A percentile compares a stretch with the other conserved stretches of the same genome.
Conservation (phyloP, 2,329 filamentous ascomycete genomes). For the Trichoderma citrinoviride region DNA sequence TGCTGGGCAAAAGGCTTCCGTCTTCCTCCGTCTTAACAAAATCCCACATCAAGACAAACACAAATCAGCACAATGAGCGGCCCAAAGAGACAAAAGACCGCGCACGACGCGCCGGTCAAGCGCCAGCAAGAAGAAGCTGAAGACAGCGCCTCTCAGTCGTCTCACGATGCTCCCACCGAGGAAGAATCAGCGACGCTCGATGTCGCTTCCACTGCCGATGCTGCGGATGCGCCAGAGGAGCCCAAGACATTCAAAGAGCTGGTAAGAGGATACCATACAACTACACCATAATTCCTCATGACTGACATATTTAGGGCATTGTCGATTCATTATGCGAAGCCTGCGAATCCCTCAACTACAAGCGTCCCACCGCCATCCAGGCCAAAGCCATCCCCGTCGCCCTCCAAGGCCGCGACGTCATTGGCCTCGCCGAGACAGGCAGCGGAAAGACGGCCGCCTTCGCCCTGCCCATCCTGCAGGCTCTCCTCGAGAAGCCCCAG, state of each 20-base stretch:
- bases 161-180: conserved; percentile 29
- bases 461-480: conserved; percentile 86
- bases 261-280: conserved; percentile 35
- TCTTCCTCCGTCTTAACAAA: conserved; percentile 10
- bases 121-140: neutral
- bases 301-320: conserved; percentile 56
- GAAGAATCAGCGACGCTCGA: conserved; percentile 39
- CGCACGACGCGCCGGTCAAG: conserved; percentile 31
- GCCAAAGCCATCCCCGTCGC: conserved; percentile 78
- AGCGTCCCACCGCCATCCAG: conserved; percentile 84
- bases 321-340: conserved; percentile 87
- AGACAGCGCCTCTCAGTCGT: conserved; percentile 17
- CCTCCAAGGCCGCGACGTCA: conserved; percentile 77
- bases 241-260: conserved; percentile 66
- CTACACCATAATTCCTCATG: conserved; percentile 8
- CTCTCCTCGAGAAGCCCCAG: conserved; percentile 83
- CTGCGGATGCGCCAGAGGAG: conserved; percentile 32
- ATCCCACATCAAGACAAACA: conserved; percentile 22
- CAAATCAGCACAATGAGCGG: conserved; percentile 35
- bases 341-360: conserved; percentile 79
- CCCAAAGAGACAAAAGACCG: conserved; percentile 43
- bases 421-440: conserved; percentile 92
- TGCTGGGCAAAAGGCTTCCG: neutral
- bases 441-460: conserved; percentile 96
- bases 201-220: conserved; percentile 34